Evolutionary conservation across 306 rosid genomes (phyloP).

Genomic region (Pyrus pyrifolia): DNA sequence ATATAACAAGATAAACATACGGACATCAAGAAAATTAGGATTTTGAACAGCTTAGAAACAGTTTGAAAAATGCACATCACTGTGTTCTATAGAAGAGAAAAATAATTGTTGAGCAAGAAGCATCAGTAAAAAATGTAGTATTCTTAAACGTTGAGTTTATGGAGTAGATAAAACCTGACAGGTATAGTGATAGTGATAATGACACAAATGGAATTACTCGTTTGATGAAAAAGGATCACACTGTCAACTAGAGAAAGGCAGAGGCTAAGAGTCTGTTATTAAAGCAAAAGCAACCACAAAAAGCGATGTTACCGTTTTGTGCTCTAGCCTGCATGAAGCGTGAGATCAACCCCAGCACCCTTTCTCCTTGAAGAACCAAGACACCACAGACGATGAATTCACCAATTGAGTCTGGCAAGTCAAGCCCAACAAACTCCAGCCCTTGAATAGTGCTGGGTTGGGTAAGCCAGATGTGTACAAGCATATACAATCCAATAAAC

Average conservation of each 20-base stretch:
- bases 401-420: constrained; percentile 91
- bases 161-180: neutral
- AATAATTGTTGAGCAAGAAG: neutral
- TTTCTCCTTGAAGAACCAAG: constrained; percentile 86
- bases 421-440: constrained; percentile 92
- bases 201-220: neutral
- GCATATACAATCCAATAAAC: constrained; percentile 63
- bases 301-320: constrained; percentile 52
- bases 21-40: constrained; percentile 7
- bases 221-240: neutral
- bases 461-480: constrained; percentile 77
- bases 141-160: neutral
- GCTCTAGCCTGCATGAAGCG: constrained; percentile 91
- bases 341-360: constrained; percentile 68
- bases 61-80: neutral
- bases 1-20: constrained; percentile 12
- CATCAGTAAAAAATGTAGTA: neutral
- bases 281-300: neutral
- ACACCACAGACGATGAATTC: constrained; percentile 76
- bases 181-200: neutral
- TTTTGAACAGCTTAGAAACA: neutral
- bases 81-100: neutral
- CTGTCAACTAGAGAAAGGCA: neutral
- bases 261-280: neutral
- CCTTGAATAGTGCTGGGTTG: constrained; percentile 72